phyloP scores from a whole-genome alignment of 805 yeast species.

The Starmerella tilneyi region DNA sequence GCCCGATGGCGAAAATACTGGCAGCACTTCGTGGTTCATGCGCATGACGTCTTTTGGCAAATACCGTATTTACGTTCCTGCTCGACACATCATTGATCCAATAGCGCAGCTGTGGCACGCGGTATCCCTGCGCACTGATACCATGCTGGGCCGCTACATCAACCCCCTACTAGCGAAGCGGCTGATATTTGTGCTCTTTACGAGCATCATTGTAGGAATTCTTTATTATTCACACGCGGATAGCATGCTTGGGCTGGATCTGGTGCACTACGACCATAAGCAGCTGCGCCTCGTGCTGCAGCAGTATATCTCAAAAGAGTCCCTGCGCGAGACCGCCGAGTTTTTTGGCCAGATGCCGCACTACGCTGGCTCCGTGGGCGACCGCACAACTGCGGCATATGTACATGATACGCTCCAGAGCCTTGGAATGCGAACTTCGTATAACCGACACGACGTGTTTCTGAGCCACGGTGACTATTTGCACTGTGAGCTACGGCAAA shows the following conservation, averaged over 20 bases:
- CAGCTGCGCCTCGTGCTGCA: conserved; percentile 41
- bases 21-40: conserved; percentile 9
- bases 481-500: conserved; percentile 26
- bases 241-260: conserved; percentile 27
- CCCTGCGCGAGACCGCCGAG: conserved; percentile 56
- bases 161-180: conserved; percentile 78
- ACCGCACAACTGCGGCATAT: conserved; percentile 57
- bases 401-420: conserved; percentile 48
- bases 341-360: conserved; percentile 76
- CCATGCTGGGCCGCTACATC: conserved; percentile 53
- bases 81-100: conserved; percentile 40
- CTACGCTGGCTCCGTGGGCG: conserved; percentile 81
- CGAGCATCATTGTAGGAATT: conserved; percentile 47
- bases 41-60: conserved; percentile 17
- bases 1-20: too few relatives aligned
- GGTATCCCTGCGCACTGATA: conserved; percentile 42
- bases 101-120: conserved; percentile 34
- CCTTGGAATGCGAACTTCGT: conserved; percentile 40
- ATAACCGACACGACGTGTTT: conserved; percentile 38
- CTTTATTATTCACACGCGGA: conserved; percentile 33
- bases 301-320: conserved; percentile 43
- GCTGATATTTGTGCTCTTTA: conserved; percentile 56
- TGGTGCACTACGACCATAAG: conserved; percentile 47
- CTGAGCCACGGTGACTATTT: conserved; percentile 53
- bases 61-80: conserved; percentile 33